Evolutionary conservation across 2,329 filamentous ascomycete species (phyloP).

Genomic region (Cercospora citrullina): DNA sequence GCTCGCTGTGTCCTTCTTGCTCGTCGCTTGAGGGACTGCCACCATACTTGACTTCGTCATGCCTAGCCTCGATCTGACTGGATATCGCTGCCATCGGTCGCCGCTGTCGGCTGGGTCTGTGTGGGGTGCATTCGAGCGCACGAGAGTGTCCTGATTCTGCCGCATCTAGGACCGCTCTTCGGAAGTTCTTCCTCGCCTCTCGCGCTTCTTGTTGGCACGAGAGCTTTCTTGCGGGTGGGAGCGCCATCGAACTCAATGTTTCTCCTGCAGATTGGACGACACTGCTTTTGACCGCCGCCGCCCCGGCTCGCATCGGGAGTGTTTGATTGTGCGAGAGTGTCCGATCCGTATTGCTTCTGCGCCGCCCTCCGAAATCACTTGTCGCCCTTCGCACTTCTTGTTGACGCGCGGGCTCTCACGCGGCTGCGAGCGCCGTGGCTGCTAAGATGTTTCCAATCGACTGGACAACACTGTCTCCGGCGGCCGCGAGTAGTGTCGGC

Average conservation of each 20-base stretch:
- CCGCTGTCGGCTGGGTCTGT: background rate
- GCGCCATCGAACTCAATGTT: background rate
- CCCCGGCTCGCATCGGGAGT: background rate
- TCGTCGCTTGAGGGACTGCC: background rate
- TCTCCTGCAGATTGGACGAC: background rate
- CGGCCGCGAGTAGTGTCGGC: background rate
- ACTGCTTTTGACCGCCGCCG: background rate
- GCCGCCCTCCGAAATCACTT: background rate
- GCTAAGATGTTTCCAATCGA: background rate
- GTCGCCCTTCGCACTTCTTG: background rate
- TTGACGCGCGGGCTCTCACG: background rate
- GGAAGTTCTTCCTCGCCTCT: background rate
- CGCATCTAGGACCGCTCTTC: background rate
- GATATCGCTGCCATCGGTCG: background rate
- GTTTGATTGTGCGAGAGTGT: background rate
- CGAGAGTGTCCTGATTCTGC: background rate
- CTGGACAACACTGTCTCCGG: background rate
- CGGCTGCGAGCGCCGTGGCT: background rate
- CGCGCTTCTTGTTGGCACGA: background rate
- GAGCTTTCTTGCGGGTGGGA: background rate
- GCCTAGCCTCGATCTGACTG: background rate
- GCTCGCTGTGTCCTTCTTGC: background rate
- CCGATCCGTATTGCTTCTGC: background rate
- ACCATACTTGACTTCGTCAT: background rate
- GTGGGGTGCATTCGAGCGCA: background rate